These are phyloP conservation scores for Tillandsia fasciculata DNA, from an alignment of 176 grass and related monocot species.

Conservation along the genomic window DNA sequence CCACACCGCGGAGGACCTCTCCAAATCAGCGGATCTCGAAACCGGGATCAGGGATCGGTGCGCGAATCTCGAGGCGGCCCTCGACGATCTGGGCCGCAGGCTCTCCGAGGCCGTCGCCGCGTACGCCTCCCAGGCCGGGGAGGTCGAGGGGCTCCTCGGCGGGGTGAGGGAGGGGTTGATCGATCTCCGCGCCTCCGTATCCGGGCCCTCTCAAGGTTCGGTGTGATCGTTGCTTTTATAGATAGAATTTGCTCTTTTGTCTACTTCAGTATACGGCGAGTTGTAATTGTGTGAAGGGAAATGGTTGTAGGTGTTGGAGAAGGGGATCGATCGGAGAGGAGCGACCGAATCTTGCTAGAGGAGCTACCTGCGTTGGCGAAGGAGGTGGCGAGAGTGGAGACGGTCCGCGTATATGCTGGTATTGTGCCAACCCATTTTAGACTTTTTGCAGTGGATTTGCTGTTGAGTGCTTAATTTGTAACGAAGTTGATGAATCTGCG, in stretches of 20 bases:
- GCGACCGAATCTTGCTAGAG: constrained; percentile 34
- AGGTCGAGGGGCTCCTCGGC: constrained; percentile 23
- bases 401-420: constrained; percentile 64
- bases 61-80: constrained; percentile 46
- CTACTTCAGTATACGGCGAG: neutral
- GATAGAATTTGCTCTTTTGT: neutral
- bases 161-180: constrained; percentile 32
- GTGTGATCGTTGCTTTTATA: constrained; percentile 9
- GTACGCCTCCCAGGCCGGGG: constrained; percentile 32
- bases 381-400: constrained; percentile 76
- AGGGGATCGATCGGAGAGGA: constrained; percentile 17
- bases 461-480: neutral
- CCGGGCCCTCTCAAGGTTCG: constrained; percentile 22
- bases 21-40: constrained; percentile 44
- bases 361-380: constrained; percentile 64
- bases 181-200: constrained; percentile 26
- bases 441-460: neutral
- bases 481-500: neutral
- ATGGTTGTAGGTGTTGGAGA: constrained; percentile 22
- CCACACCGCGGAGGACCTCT: constrained; percentile 38
- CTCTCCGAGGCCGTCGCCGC: constrained; percentile 18
- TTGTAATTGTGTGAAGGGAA: neutral
- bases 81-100: constrained; percentile 26
- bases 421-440: neutral
- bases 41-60: constrained; percentile 44